These are phyloP conservation scores for Solanum chilense DNA, from an alignment of 257 asterid species.

Conservation along the genomic window DNA sequence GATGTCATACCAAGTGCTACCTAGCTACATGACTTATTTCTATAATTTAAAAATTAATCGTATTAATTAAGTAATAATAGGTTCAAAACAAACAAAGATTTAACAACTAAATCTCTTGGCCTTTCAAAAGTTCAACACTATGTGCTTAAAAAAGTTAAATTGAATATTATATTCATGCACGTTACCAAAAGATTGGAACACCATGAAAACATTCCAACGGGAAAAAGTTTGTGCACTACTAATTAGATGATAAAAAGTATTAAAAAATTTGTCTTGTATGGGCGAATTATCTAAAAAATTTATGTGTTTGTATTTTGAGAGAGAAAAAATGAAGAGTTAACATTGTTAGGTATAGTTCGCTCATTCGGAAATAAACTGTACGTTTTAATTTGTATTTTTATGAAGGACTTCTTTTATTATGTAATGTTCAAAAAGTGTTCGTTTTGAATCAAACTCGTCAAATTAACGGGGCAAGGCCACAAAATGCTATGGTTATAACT, in stretches of 20 bases:
- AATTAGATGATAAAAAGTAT: not conserved
- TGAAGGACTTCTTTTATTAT: accelerated
- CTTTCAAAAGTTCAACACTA: not conserved
- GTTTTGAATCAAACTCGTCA: not conserved
- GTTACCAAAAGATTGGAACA: not conserved
- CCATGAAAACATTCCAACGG: not conserved
- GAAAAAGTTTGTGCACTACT: not conserved
- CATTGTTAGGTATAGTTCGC: not conserved
- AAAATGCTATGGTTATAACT: not conserved
- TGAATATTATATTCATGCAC: not conserved
- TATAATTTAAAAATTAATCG: not conserved
- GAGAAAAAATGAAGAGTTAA: not conserved
- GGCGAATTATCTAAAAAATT: not conserved
- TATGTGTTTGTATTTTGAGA: not conserved
- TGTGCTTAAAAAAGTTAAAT: not conserved
- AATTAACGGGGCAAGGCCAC: not conserved
- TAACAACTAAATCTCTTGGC: not conserved
- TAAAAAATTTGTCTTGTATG: not conserved
- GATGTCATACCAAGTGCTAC: not conserved
- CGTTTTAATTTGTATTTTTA: too few species aligned
- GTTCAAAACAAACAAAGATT: not conserved
- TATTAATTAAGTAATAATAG: not conserved
- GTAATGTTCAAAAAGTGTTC: not conserved
- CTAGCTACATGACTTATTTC: not conserved
- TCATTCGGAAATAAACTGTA: too few species aligned